Evolutionary conservation across 768 basidiomycete genomes (phyloP).

Genomic region (Cystobasidium ongulense): DNA sequence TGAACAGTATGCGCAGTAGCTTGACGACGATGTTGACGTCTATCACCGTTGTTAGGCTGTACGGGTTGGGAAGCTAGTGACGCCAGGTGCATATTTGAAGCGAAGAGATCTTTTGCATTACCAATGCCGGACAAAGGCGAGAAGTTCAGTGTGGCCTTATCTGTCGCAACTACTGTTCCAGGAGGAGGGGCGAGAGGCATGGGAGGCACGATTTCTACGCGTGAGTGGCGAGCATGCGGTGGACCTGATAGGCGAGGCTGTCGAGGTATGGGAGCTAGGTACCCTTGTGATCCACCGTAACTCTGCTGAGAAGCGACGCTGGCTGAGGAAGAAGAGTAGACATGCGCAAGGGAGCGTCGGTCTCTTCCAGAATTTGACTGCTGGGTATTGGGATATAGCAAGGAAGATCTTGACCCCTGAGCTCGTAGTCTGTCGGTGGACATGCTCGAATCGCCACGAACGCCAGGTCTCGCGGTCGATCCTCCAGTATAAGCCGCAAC

Average conservation of each 20-base stretch:
- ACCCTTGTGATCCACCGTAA: neutral
- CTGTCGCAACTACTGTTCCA: constrained; percentile 35
- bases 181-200: constrained; percentile 54
- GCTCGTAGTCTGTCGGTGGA: constrained; percentile 18
- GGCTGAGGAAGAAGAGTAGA: neutral
- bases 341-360: neutral
- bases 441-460: constrained; percentile 26
- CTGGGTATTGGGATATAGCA: neutral
- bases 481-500: neutral
- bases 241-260: constrained; percentile 49
- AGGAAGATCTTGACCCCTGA: neutral
- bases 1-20: neutral
- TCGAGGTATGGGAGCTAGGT: constrained; percentile 12
- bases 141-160: constrained; percentile 37
- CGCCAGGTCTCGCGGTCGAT: neutral
- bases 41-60: neutral
- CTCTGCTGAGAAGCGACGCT: neutral
- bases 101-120: neutral
- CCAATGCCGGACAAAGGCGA: constrained; percentile 35
- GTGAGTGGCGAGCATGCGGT: constrained; percentile 58
- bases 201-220: constrained; percentile 62
- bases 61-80: neutral
- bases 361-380: neutral
- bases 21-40: neutral
- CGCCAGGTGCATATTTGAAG: neutral